Conservation (phyloP, 352 stramenopile genomes). For the Pythium apleroticum region DNA sequence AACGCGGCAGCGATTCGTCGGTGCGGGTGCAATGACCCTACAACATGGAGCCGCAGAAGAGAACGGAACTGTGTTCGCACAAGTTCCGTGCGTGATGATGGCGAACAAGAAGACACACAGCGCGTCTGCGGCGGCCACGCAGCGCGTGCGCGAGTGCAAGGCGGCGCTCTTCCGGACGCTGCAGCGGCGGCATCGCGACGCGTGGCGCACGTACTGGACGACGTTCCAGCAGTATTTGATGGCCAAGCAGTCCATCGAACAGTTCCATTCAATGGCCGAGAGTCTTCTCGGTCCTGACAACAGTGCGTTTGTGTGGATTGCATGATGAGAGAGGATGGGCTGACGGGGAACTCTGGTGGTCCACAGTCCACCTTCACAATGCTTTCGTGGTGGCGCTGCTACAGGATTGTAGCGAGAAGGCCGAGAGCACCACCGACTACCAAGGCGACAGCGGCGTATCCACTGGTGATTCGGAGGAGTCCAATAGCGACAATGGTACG, state of each 20-base stretch:
- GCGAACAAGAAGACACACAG: not conserved
- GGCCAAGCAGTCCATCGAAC: conserved; percentile 49
- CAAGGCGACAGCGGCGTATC: conserved; percentile 16
- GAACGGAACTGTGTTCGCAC: conserved; percentile 15
- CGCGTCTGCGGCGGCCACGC: conserved; percentile 7
- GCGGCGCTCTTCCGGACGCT: conserved; percentile 62
- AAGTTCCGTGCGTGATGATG: not conserved
- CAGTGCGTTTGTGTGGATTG: conserved; percentile 30
- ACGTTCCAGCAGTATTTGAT: conserved; percentile 56
- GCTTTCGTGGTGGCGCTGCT: conserved; percentile 57
- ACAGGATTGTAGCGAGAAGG: conserved; percentile 29
- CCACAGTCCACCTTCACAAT: conserved; percentile 55
- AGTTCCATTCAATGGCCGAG: conserved; percentile 54
- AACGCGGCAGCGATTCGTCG: not conserved
- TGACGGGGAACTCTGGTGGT: not conserved
- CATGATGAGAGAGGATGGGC: not conserved
- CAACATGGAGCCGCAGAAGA: conserved; percentile 7
- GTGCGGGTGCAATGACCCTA: conserved; percentile 16
- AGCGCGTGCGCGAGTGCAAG: conserved; percentile 53
- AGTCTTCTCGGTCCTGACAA: conserved; percentile 47
- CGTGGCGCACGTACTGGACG: conserved; percentile 62
- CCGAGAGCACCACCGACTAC: conserved; percentile 3
- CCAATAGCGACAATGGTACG: conserved; percentile 34
- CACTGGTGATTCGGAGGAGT: conserved; percentile 9
- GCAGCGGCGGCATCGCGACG: conserved; percentile 42